Conservation (phyloP, 768 basidiomycete genomes). For the Termitomyces sp. region DNA sequence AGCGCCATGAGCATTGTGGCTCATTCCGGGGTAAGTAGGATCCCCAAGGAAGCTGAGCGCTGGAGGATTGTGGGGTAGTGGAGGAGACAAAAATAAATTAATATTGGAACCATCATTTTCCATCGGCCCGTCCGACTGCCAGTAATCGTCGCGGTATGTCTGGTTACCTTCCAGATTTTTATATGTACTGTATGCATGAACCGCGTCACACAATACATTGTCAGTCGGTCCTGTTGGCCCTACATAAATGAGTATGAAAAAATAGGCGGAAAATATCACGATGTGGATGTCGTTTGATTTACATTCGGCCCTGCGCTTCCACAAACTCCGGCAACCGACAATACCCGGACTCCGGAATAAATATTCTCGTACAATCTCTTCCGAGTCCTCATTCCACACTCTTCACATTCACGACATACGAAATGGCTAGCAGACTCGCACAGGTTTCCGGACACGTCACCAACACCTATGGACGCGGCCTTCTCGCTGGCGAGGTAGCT, state of each 20-base stretch:
- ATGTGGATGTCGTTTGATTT: not conserved
- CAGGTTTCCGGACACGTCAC: constrained; percentile 71
- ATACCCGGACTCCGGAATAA: constrained; percentile 8
- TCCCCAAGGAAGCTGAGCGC: too few species aligned
- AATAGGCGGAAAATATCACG: not conserved
- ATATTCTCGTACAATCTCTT: not conserved
- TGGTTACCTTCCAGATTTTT: too few species aligned
- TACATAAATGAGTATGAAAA: not conserved
- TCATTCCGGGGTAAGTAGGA: not conserved
- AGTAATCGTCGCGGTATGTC: not conserved
- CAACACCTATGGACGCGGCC: constrained; percentile 46
- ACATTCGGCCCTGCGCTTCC: not conserved
- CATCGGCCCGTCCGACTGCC: not conserved
- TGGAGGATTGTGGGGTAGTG: not conserved
- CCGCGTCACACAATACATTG: not conserved
- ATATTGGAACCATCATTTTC: not conserved
- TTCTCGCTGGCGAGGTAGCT: constrained; percentile 73
- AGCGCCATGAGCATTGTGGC: not conserved
- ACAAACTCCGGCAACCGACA: constrained; percentile 1
- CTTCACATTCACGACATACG: not conserved
- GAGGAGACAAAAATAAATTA: not conserved
- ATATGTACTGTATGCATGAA: not conserved
- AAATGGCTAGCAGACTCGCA: constrained; percentile 53
- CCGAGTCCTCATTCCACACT: not conserved
- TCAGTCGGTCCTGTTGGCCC: not conserved